Percentiles rank a stretch among this genome's conserved stretches.
These are phyloP conservation scores for Epichloe bromicola DNA, from an alignment of 2,329 filamentous ascomycete genomes.

Conservation along the genomic window DNA sequence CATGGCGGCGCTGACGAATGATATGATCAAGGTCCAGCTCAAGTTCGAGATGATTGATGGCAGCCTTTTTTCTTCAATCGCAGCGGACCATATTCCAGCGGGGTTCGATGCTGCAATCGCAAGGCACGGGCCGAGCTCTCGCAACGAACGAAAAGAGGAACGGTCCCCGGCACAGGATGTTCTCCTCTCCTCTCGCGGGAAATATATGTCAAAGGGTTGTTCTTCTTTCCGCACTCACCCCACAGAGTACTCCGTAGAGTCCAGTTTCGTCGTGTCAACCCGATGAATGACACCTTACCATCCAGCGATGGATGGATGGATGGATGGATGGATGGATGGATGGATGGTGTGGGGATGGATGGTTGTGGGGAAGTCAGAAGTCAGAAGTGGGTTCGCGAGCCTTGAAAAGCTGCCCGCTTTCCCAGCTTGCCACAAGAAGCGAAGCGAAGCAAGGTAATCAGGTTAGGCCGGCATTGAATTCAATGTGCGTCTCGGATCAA, in stretches of 20 bases:
- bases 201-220: background rate
- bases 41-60: background rate
- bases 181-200: background rate
- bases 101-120: background rate
- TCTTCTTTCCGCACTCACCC: background rate
- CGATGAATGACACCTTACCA: background rate
- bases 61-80: background rate
- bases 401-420: background rate
- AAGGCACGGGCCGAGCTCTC: background rate
- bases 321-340: background rate
- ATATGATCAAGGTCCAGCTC: background rate
- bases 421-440: background rate
- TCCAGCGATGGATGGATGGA: background rate
- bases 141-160: background rate
- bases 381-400: background rate
- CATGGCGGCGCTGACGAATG: constrained; percentile 21
- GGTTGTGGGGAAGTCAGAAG: background rate
- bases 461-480: background rate
- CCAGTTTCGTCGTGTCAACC: background rate
- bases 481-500: background rate
- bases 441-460: background rate
- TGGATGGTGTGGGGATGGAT: background rate
- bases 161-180: background rate
- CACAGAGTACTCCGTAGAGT: background rate
- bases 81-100: background rate